These are phyloP conservation scores for Tuctoria greenei DNA, from an alignment of 176 grass and related monocot species.

Conservation along the genomic window DNA sequence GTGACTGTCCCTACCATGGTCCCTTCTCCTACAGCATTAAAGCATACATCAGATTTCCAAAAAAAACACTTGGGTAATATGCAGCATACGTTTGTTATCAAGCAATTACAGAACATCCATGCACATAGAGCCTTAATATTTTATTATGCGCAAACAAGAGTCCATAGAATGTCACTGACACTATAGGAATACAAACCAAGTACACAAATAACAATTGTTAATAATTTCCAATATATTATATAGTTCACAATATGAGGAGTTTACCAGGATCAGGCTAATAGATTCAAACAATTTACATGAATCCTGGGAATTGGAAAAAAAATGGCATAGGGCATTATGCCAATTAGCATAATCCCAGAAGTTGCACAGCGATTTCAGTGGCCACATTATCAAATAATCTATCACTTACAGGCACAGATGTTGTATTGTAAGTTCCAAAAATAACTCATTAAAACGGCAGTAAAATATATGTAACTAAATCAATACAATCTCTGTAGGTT, in stretches of 20 bases:
- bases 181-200: no score
- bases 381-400: no score
- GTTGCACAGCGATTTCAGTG: no score
- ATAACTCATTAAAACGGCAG: not conserved
- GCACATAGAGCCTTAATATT: not conserved
- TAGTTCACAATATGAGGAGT: not conserved
- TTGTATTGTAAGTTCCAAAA: not conserved
- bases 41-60: not conserved
- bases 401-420: not conserved
- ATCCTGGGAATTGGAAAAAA: not conserved
- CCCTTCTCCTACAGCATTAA: conserved; percentile 56
- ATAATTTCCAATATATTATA: no score
- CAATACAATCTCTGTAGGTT: not conserved
- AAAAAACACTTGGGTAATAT: not conserved
- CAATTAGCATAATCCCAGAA: no score
- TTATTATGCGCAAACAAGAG: no score
- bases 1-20: conserved; percentile 61
- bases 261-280: not conserved
- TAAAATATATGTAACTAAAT: not conserved
- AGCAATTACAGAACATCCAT: not conserved
- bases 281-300: not conserved
- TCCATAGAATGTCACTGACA: no score
- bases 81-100: not conserved
- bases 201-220: no score
- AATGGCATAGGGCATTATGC: not conserved